Evolutionary conservation across 75 land plant genomes (phyloP), one percentile per base, ranked within the genome.

Genomic region (Ceratopteris richardii): DNA sequence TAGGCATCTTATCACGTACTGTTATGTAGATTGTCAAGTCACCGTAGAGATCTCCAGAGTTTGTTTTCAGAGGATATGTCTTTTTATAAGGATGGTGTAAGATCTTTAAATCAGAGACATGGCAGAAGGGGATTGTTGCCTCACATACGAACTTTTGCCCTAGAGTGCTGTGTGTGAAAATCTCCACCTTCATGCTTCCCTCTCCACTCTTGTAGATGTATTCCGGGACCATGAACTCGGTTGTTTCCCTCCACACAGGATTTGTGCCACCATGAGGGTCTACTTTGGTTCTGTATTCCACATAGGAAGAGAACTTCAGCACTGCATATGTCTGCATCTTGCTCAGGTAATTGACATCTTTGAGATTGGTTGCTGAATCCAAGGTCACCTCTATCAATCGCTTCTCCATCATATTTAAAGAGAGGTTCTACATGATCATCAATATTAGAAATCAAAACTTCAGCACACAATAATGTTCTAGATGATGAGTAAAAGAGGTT

Each of bases 281-380:
- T 12, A 52, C 27, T 52, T 26, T 25, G 2, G 29, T 52, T 2
- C 28, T 52, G 54, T 52, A 52, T 6, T 52, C 28, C 54, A 52
- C 54, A 26, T 52, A 23, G 3, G 54, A 28, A 1, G 24, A 7
- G 28, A 52, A 13, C 24, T 23, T 11, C 28, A 26, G 7, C 16
- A 23, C 23, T 13, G 54, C 54, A 26, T 52, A 52, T 2, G 54
- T 52, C 28, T 52, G 12, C 54, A 52, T 52, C 28, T 23, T 23
- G 28, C 28, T 26, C 27, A 52, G 5, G 28, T 24, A 26, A 3
- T 26, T 52, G 6, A 52, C 54, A 26, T 52, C 54, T 23, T 52
- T 52, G 5, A 52, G 28, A 26, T 52, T 26, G 24, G 6, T 23
- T 26, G 54, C 54, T 14, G 54, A 52, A 26, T 24, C 28, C 28